Evolutionary conservation across 2,329 filamentous ascomycete species (phyloP).

Genomic region (Endoconidiophora laricicola): DNA sequence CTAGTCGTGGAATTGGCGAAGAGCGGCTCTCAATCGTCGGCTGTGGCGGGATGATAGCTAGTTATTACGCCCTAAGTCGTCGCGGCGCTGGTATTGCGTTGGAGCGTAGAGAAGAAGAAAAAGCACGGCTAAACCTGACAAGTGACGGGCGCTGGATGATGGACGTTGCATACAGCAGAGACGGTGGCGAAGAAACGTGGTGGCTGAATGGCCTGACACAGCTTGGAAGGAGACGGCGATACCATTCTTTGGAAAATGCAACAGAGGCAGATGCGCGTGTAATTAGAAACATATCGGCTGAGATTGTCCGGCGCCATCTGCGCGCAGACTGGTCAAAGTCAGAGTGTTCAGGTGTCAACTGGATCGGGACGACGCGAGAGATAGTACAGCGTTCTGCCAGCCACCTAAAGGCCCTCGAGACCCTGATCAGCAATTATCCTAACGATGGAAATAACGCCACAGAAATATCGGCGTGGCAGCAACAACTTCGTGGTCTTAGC

Average conservation of each 20-base stretch:
- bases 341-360: slow-evolving; percentile 27
- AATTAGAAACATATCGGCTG: slow-evolving; percentile 21
- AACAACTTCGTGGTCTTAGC: slow-evolving; percentile 21
- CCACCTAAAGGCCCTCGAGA: slow-evolving; percentile 20
- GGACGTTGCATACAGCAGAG: slow-evolving; percentile 12
- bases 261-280: slow-evolving; percentile 19
- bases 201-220: slow-evolving; percentile 19
- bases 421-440: slow-evolving; percentile 16
- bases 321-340: background rate
- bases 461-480: slow-evolving; percentile 19
- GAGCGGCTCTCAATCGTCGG: slow-evolving; percentile 23
- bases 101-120: slow-evolving; percentile 18
- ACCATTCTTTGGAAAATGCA: slow-evolving; percentile 21
- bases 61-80: slow-evolving; percentile 22
- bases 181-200: slow-evolving; percentile 14
- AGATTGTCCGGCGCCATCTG: slow-evolving; percentile 16
- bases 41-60: slow-evolving; percentile 25
- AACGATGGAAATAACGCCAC: slow-evolving; percentile 16
- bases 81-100: slow-evolving; percentile 15
- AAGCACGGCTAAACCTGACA: slow-evolving; percentile 25
- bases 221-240: slow-evolving; percentile 22
- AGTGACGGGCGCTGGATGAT: slow-evolving; percentile 23
- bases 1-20: slow-evolving; percentile 26
- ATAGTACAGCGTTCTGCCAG: slow-evolving; percentile 25
- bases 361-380: slow-evolving; percentile 24